phyloP scores from a whole-genome alignment of 2,329 filamentous ascomycete species.

The Fusarium concolor region DNA sequence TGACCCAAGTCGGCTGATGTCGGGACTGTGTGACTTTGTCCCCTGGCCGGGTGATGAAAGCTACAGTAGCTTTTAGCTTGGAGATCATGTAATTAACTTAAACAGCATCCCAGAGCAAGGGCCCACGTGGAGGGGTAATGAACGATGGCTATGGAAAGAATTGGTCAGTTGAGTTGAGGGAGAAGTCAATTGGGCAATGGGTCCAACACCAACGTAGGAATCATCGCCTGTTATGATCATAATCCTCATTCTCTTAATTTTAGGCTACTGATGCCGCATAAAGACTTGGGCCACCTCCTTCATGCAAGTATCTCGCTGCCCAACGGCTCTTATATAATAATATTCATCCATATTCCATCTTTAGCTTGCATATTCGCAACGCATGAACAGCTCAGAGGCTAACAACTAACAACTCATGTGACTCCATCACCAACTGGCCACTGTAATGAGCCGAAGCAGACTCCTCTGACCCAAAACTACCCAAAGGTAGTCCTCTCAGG shows the following conservation, averaged over 20 bases:
- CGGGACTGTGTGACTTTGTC: slow-evolving; percentile 39
- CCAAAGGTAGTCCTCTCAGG: neutral
- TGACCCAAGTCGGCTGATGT: slow-evolving; percentile 48
- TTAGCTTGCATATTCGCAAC: slow-evolving; percentile 23
- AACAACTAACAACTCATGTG: slow-evolving; percentile 33
- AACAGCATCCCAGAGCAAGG: slow-evolving; percentile 14
- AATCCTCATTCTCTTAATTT: slow-evolving; percentile 1
- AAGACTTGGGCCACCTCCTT: neutral
- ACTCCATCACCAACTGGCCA: slow-evolving; percentile 19
- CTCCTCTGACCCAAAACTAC: slow-evolving; percentile 7
- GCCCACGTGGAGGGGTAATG: slow-evolving; percentile 42
- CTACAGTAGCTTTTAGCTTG: slow-evolving; percentile 1
- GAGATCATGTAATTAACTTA: slow-evolving; percentile 26
- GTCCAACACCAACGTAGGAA: neutral
- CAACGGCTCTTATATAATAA: neutral
- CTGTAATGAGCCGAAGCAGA: slow-evolving; percentile 3
- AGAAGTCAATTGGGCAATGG: slow-evolving; percentile 10
- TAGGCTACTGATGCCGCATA: neutral
- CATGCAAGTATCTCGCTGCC: slow-evolving; percentile 3
- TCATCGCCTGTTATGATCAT: neutral
- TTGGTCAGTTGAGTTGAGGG: neutral
- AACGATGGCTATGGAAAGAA: neutral
- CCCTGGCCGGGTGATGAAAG: slow-evolving; percentile 22
- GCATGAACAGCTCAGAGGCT: slow-evolving; percentile 41
- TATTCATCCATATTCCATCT: slow-evolving; percentile 9